Evolutionary conservation across 192 early-diverging fungal genomes (phyloP), one percentile per base, ranked within the genome.

Genomic region (Rhizophagus sp.): DNA sequence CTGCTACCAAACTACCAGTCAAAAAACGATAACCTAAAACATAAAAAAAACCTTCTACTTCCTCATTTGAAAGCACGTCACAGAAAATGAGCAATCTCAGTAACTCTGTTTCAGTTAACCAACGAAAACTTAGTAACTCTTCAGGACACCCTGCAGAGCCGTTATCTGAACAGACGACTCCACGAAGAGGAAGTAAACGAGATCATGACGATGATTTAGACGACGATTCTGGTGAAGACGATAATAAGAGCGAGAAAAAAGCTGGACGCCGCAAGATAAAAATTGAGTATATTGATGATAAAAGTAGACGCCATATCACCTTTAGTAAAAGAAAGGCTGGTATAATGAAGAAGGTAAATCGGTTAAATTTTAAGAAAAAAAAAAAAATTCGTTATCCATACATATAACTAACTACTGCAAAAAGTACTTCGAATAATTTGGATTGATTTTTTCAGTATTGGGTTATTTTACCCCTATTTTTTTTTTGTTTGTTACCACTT

Each of bases 291-390:
- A 98, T 98, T 69, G 93, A 95, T 69, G 97, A 97, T 83, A 97
- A 97, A 87, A 92, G 90, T 75, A 86, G 96, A 77, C 92, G 97
- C 64, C 96, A 96, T 83, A 97, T 97, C 78, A 97, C 97, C 4
- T 97, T 98, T 80, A 92, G 90, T 81, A 98, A 98, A 85, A 90
- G 97, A 81, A 97, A 97, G 84, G 94, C 96, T 27, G 97, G 97
- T 62, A 96, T 98, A 81, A 97, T 98, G 97, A 98, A 98, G 85
- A 98, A 98, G 93, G 75, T 77, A 27, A 77, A 1, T 12, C 39
- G 39, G 11, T 12, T 47, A 12, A 5, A 41, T 47, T 47, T 47
- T 12, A 47, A 44, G 7, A 44, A 47, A 41, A 41, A 7, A 39
- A 39, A 39, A 39, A 41, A 41, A 41, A 41, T 8, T 41, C 39